These are phyloP conservation scores for Talaromyces sp. DNA, from an alignment of 2,329 filamentous ascomycete genomes.

Conservation along the genomic window DNA sequence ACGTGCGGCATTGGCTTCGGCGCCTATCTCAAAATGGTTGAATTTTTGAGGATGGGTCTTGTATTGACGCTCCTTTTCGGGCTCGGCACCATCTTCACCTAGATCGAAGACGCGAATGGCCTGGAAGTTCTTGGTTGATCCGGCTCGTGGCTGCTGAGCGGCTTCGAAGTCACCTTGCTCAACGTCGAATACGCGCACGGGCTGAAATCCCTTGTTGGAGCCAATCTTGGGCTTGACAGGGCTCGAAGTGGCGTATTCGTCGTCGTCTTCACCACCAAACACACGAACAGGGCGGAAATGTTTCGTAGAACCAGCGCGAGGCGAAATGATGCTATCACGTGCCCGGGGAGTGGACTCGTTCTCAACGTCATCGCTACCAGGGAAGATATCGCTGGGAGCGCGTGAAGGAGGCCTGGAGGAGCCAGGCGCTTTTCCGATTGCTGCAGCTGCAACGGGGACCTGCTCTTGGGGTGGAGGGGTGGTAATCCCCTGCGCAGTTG, in stretches of 20 bases:
- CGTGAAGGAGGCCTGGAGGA: slow-evolving; percentile 68
- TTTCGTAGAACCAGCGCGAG: slow-evolving; percentile 18
- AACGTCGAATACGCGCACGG: slow-evolving; percentile 54
- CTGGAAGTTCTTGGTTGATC: slow-evolving; percentile 60
- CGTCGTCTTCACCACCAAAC: slow-evolving; percentile 20
- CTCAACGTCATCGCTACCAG: slow-evolving; percentile 38
- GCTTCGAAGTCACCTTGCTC: slow-evolving; percentile 22
- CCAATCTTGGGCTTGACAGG: slow-evolving; percentile 47
- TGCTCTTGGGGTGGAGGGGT: slow-evolving; percentile 13
- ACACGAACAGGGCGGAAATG: slow-evolving; percentile 17
- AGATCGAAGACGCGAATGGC: slow-evolving; percentile 63
- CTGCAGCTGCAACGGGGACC: slow-evolving; percentile 6
- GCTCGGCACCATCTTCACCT: slow-evolving; percentile 49
- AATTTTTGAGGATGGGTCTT: slow-evolving; percentile 75
- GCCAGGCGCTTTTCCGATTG: slow-evolving; percentile 29
- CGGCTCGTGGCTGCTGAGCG: slow-evolving; percentile 47
- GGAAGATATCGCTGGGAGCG: slow-evolving; percentile 67
- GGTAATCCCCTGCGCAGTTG: slow-evolving; percentile 28
- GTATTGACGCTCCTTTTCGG: slow-evolving; percentile 42
- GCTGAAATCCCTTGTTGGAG: slow-evolving; percentile 50
- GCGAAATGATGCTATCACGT: slow-evolving; percentile 19
- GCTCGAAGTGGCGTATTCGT: slow-evolving; percentile 27
- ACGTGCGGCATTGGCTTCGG: slow-evolving; percentile 27
- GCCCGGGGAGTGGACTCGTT: slow-evolving; percentile 26
- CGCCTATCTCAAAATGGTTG: slow-evolving; percentile 56